These are phyloP conservation scores for Rosa persica DNA, from an alignment of 306 rosid genomes.

Conservation along the genomic window DNA sequence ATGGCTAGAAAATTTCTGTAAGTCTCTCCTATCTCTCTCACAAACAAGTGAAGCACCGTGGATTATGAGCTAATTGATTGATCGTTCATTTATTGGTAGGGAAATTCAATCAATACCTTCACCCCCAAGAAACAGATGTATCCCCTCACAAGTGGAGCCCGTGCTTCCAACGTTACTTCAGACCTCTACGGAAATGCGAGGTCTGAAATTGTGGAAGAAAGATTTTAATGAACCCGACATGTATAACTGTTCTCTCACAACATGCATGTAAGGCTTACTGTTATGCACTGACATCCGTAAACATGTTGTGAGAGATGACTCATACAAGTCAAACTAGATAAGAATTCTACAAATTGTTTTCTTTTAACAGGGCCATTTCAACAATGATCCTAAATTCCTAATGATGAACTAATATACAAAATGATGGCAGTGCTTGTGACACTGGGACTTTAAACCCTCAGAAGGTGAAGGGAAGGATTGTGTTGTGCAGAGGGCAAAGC, in stretches of 20 bases:
- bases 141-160: constrained; percentile 61
- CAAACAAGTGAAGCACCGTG: not conserved
- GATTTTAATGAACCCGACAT: not conserved
- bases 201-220: constrained; percentile 17
- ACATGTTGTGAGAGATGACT: not conserved
- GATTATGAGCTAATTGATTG: not conserved
- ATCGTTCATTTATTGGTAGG: constrained; percentile 36
- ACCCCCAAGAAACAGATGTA: constrained; percentile 56
- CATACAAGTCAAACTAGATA: too few species aligned
- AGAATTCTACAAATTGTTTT: too few species aligned
- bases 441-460: constrained; percentile 42
- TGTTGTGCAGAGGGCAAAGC: constrained; percentile 48
- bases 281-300: not conserved
- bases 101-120: constrained; percentile 67
- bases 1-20: constrained; percentile 47
- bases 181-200: constrained; percentile 47
- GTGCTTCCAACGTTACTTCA: constrained; percentile 38
- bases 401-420: not conserved
- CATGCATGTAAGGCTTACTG: not conserved
- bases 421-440: constrained; percentile 63
- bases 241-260: not conserved
- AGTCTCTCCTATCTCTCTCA: constrained; percentile 23
- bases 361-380: not conserved
- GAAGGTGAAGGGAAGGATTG: constrained; percentile 68
- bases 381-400: not conserved